Conservation (phyloP, 768 basidiomycete genomes). For the Lactarius psammicola region DNA sequence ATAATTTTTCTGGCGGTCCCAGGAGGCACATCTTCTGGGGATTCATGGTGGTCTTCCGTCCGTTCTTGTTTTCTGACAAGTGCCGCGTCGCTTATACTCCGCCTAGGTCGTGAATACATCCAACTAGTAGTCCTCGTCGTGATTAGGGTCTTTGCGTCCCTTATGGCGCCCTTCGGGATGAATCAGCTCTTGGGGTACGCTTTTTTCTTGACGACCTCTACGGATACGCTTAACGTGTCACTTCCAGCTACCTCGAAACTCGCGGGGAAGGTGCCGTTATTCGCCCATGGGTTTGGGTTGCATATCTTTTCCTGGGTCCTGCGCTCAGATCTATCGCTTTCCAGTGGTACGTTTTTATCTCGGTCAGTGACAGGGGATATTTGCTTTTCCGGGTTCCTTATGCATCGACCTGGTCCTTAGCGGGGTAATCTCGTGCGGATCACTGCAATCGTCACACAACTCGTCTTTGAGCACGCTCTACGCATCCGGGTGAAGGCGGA, state of each 20-base stretch:
- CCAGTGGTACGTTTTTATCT: constrained; percentile 52
- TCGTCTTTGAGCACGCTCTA: constrained; percentile 56
- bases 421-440: constrained; percentile 42
- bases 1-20: too few species aligned
- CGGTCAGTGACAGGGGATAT: constrained; percentile 27
- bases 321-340: constrained; percentile 42
- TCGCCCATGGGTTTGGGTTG: constrained; percentile 71
- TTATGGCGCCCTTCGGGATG: constrained; percentile 36
- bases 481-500: constrained; percentile 52
- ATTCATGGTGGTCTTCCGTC: constrained; percentile 31
- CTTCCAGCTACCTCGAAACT: constrained; percentile 55
- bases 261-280: constrained; percentile 47
- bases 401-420: constrained; percentile 7
- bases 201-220: background rate
- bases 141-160: constrained; percentile 24
- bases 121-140: constrained; percentile 16
- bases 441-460: constrained; percentile 50
- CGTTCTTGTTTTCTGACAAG: background rate
- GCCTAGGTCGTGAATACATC: constrained; percentile 23
- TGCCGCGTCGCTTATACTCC: background rate
- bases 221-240: background rate
- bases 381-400: background rate
- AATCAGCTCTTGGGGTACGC: constrained; percentile 36
- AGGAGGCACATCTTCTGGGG: constrained; percentile 33
- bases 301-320: constrained; percentile 50